Conservation (phyloP, 2,329 filamentous ascomycete genomes). For the Colletotrichum viniferum region DNA sequence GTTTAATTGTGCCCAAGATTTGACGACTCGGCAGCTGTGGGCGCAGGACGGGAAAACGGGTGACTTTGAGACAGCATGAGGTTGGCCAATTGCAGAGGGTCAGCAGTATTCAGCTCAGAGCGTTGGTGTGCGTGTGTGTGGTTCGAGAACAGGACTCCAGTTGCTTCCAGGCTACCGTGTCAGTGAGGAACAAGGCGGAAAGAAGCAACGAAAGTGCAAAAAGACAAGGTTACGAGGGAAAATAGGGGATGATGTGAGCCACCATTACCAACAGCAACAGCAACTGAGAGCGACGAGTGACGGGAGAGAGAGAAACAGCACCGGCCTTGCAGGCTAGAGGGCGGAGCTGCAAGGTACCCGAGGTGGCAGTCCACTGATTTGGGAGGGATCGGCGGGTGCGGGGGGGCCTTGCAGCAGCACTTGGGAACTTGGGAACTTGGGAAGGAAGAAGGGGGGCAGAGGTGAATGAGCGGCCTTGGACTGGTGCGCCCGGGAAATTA, state of each 20-base stretch:
- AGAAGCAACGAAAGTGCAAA: neutral
- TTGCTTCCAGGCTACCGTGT: neutral
- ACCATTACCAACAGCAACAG: neutral
- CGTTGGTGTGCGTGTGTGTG: neutral
- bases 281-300: neutral
- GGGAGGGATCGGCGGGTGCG: slow-evolving; percentile 9
- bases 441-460: neutral
- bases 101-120: neutral
- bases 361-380: neutral
- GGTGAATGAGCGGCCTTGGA: neutral
- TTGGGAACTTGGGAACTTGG: neutral
- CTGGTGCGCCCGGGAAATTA: slow-evolving; percentile 22
- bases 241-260: neutral
- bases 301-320: neutral
- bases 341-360: slow-evolving; percentile 20
- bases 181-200: neutral
- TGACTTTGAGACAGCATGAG: neutral
- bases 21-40: neutral
- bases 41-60: neutral
- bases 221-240: neutral
- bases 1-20: neutral
- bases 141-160: neutral
- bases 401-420: neutral
- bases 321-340: neutral
- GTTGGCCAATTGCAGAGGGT: neutral